These are phyloP conservation scores for Pyracantha coccinea DNA, from an alignment of 331 rosid genomes.

Conservation along the genomic window DNA sequence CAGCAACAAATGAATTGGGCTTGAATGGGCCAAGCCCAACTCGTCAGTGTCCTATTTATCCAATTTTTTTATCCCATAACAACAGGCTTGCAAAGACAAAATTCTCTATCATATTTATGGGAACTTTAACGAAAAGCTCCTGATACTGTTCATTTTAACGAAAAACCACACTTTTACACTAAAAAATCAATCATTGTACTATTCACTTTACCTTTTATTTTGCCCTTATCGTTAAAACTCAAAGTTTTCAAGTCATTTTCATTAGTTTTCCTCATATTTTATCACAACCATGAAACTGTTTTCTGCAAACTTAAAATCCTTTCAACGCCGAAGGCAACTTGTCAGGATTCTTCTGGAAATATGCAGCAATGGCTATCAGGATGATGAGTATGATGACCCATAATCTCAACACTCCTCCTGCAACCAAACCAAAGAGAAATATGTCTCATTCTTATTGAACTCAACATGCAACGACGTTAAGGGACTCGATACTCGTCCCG, in stretches of 20 bases:
- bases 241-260: too few relatives aligned
- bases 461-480: background rate
- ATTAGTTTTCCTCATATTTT: too few relatives aligned
- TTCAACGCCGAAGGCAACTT: conserved; percentile 6
- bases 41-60: background rate
- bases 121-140: fast-evolving
- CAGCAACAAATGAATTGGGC: background rate
- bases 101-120: background rate
- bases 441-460: background rate
- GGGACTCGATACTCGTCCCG: background rate
- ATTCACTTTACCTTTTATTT: too few relatives aligned
- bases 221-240: too few relatives aligned
- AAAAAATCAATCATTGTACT: too few relatives aligned
- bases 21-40: background rate
- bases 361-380: conserved; percentile 54
- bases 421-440: conserved; percentile 1
- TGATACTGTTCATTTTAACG: fast-evolving
- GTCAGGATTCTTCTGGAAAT: conserved; percentile 37
- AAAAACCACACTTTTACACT: too few relatives aligned
- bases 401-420: conserved; percentile 57
- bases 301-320: conserved; percentile 4
- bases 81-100: background rate
- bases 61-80: background rate
- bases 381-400: conserved; percentile 57
- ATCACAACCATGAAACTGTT: background rate